Evolutionary conservation across 805 yeast genomes (phyloP), one percentile per base, ranked within the genome.

Genomic region (Barnettozyma wickerhamii): DNA sequence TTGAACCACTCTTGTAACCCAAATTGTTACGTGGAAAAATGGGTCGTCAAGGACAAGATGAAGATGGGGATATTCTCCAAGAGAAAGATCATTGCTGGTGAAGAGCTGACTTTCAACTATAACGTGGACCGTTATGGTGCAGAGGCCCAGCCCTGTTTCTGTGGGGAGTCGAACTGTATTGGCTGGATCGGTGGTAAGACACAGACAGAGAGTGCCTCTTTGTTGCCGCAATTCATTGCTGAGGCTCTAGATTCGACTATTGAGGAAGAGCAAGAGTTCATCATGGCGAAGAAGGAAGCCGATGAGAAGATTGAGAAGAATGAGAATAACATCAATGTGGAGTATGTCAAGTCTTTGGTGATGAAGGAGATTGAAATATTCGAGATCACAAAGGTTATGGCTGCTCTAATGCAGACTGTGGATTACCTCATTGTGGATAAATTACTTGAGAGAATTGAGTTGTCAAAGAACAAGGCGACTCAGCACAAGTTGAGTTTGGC

Each of bases 91-190:
- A 33, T 49, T 7, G 61, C 62, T 44, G 96, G 96, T 40, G 98
- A 93, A 62, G 99, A 91, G 59, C 78, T 91, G 50, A 87, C 97
- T 1, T 69, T 69, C 47, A 70, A 69, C 51, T 91, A 91, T 62
- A 91, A 91, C 55, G 98, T 93, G 26, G 99, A 91, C 63, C 71
- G 98, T 48, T 91, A 90, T 60, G 99, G 99, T 23, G 95, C 97
- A 2, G 82, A 81, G 43, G 88, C 95, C 12, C 98, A 93, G 65
- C 84, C 85, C 24, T 91, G 99, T 64, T 85, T 84, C 63, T 91
- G 99, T 66, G 96, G 95, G 4, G 95, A 89, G 49, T 71, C 84
- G 21, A 90, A 88, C 62, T 91, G 99, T 72, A 73, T 88, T 32
- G 96, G 97, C 26, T 82, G 84, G 50, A 77, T 91, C 69, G 99